Evolutionary conservation across 2,329 filamentous ascomycete genomes (phyloP), one percentile per base, ranked within the genome.

Genomic region (Colletotrichum lini): DNA sequence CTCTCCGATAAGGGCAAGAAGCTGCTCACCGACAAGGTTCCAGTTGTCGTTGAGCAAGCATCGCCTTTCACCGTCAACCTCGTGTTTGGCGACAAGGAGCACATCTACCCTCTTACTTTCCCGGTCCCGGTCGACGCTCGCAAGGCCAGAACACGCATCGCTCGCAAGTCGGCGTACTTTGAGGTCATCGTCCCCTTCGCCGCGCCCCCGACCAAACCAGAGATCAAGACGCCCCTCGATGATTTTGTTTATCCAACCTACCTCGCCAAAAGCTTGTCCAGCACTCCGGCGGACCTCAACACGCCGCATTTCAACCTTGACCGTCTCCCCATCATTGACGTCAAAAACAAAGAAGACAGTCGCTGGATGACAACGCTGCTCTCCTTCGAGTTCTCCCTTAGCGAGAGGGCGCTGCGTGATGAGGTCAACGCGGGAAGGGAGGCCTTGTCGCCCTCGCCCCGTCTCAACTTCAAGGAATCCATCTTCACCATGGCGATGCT

Each of bases 401-500:
- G 82, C 16, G 85, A 88, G 73, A 82, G 79, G 65, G 65, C 61
- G 3, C 64, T 83, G 1, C 82, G 84, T 4, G 76, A 81, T 0
- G 67, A 74, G 2, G 65, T 74, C 4, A 68, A 76, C 15, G 65
- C 67, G 60, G 69, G 65, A 56, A 18, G 70, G 70, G 1, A 73
- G 68, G 23, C 73, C 73, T n/a, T 80, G 18, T 70, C 78, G 6
- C 50, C 76, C 0, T 78, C 83, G 3, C 67, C 77, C 4, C 80
- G 84, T 0, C 75, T 85, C 61, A 84, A 85, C 74, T 84, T 88
- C 76, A 87, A 87, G 72, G 84, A 87, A 69, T 84, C 84, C 0
- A 64, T 88, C 13, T 84, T 84, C 68, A 82, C 82, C 44, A 82
- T 88, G 75, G 84, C 86, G 73, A 84, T 84, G 82, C 70, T 85